Evolutionary conservation across 441 rosid genomes (phyloP), one percentile per base, ranked within the genome.

Genomic region (Mallotus repandus): DNA sequence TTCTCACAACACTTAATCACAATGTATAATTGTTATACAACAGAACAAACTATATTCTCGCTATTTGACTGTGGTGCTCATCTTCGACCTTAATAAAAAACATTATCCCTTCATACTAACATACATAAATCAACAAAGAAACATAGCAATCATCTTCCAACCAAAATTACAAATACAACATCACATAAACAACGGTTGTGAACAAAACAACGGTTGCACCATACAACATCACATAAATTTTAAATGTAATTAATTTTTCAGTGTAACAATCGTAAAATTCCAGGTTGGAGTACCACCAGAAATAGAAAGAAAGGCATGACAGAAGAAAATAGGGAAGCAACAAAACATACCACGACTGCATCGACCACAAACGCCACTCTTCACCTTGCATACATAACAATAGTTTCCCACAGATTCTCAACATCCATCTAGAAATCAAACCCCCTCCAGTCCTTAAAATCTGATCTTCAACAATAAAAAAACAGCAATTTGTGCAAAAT

Each of bases 311-410:
- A 70, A 80, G 70, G 74, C 67, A 80, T 18, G 66, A 76, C 38
- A 66, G 58, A 43, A 68, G 12, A 72, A 62, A 66, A 49, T 55
- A 80, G 67, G 64, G 18, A 25, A 80, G 81, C 70, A 82, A 81
- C 80, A 80, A 72, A 58, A 82, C 96, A 85, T 92, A 96, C 99
- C 99, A 84, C 90, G 89, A 86, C 99, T 92, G 85, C 99, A 96
- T 63, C 92, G 93, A 75, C 93, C 86, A 85, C 97, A 96, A 68
- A 90, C 86, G 70, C 99, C 99, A 79, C 66, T 76, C 81, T 93
- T 93, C 86, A 87, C 88, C 89, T 89, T 96, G 97, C 99, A 96
- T 72, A 96, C 60, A 63, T 85, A 70, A 92, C 93, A 55, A 98
- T 98, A 59, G 88, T 84, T 71, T 95, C 99, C 99, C 99, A 95